Base-by-base conservation (phyloP, 768 basidiomycete genomes). In the Podaxis mareebaensis region DNA sequence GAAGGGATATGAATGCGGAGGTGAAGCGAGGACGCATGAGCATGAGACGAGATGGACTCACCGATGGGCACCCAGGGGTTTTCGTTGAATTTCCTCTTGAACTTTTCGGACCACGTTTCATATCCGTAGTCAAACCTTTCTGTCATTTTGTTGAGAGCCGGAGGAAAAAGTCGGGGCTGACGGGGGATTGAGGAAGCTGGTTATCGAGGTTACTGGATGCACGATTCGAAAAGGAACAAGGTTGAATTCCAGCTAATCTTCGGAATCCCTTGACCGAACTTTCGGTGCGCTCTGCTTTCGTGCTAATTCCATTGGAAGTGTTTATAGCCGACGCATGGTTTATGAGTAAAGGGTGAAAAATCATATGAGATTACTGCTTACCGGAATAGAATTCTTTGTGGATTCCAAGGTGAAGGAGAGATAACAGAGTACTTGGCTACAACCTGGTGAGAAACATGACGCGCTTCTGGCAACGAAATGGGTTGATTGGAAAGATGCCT, bases 1-100 rank as follows among this genome's bases (percentile, higher is more conserved):
- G 33, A 58, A n/a, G 20, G 24, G 4, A 17, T 4, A 39, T 22
- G 15, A 33, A 13, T 11, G 30, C 48, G 54, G 40, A 52, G 15
- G 17, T 40, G 11, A 40, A 40, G 0, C 5, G 17, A 17, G 40
- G 40, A 6, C 0, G 11, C 5, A 40, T 40, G 17, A 15, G n/a
- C 11, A 13, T 22, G 30, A 54, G 51, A 28, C n/a, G 33, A 30
- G 20, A 3, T 20, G 28, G 15, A 77, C 87, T 60, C 63, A 91
- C 92, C 89, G 24, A 91, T 70, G 7, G 91, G 91, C 2, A 94
- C 91, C 71, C 88, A 84, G 3, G 92, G 92, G 70, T 94, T 88
- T 71, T 92, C 86, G 63, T 85, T 88, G 75, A 90, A 83, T 72
- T 91, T 92, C 6, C 87, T 77, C 26, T 73, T 61, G 10, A 81